Base-by-base conservation (phyloP, 2,329 filamentous ascomycete species). In the Seiridium unicorne region DNA sequence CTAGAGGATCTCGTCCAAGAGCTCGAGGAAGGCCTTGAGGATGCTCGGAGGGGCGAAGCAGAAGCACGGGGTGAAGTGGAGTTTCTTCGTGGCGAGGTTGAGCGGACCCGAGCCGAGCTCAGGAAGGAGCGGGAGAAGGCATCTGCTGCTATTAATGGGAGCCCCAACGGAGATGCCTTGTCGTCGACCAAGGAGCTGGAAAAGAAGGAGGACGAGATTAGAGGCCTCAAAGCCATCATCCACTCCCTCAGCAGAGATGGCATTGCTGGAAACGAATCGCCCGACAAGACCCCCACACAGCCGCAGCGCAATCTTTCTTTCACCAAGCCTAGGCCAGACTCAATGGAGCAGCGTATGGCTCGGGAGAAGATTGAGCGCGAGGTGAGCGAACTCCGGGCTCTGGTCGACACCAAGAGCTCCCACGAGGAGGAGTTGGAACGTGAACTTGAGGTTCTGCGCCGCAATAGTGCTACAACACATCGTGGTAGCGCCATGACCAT, bases 31-130 rank as follows among this genome's bases (percentile, higher is more conserved):
- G 95, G 95, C 0, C 81, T 99, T 1, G 95, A 99, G 76, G 95
- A 99, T 76, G 93, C 95, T 53, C 84, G 95, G 58, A 85, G 95
- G 59, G 95, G 95, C 5, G 95, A 99, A 77, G 94, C 94, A 8
- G 95, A 99, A 77, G 95, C 95, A 36, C 86, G 95, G 61, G 94
- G 93, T 0, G 95, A 99, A 73, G 94, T 97, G 3, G 95, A 99
- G 73, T 98, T 98, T 71, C 77, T 99, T 42, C 84, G 95, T 35
- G 95, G 95, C 2, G 95, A 99, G 73, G 94, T 98, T 0, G 95
- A 99, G 75, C 84, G 95, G 63, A 94, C 93, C 9, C 86, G 93
- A 65, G 88, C 93, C 8, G 95, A 99, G 76, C 80, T 99, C 48
- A 88, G 91, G 55, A 86, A 93, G 47, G 95, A 98, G 73, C 87